These are phyloP conservation scores for Eremothecium coryli DNA, from an alignment of 1,139 yeast species.

Conservation along the genomic window DNA sequence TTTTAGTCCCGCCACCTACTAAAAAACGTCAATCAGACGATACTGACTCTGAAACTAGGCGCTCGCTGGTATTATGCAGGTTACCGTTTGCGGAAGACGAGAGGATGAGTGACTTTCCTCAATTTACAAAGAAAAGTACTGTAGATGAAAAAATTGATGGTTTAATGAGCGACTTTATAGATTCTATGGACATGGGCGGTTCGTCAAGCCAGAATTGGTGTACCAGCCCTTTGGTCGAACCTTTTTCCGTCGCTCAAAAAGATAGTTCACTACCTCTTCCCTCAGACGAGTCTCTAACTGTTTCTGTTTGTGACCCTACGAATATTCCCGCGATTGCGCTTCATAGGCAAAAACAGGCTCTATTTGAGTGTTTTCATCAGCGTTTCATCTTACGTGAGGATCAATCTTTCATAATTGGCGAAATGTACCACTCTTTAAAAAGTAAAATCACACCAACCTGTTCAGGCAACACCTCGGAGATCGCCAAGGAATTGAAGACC, in stretches of 20 bases:
- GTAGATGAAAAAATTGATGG: constrained; percentile 18
- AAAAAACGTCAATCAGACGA: constrained; percentile 14
- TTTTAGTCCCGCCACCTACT: constrained; percentile 22
- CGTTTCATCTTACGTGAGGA: constrained; percentile 10
- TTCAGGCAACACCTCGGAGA: constrained; percentile 2
- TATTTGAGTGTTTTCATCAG: constrained; percentile 24
- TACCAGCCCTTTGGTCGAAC: constrained; percentile 7
- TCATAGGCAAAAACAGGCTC: constrained; percentile 21
- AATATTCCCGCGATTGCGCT: constrained; percentile 20
- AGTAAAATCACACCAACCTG: constrained; percentile 13
- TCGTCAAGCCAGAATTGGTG: constrained; percentile 8
- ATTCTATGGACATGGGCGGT: constrained; percentile 19
- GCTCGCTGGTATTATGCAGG: constrained; percentile 35
- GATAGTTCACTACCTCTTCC: constrained; percentile 7
- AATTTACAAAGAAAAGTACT: constrained; percentile 33
- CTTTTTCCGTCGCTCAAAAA: constrained; percentile 2
- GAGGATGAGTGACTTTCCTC: constrained; percentile 52
- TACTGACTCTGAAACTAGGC: constrained; percentile 10
- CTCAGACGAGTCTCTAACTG: not conserved
- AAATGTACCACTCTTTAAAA: constrained; percentile 12
- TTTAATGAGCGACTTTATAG: constrained; percentile 21
- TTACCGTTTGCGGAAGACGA: constrained; percentile 80
- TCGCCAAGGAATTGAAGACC: constrained; percentile 11
- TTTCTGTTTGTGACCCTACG: constrained; percentile 15
- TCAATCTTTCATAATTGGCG: constrained; percentile 16